These are phyloP conservation scores for Pachysandra terminalis DNA, from an alignment of 164 flowering plant species.

Conservation along the genomic window DNA sequence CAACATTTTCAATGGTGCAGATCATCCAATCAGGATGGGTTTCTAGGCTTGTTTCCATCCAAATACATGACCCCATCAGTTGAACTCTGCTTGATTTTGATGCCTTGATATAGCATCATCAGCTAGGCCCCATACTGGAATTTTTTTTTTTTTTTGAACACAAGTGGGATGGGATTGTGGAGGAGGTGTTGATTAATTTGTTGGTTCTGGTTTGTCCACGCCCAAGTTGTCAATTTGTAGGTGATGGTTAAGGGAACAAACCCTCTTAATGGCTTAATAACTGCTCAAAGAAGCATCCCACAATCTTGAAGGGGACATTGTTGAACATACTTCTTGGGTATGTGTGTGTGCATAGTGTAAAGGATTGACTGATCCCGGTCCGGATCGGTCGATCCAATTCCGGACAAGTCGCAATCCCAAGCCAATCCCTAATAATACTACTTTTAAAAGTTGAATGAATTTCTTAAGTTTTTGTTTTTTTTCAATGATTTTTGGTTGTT, in stretches of 20 bases:
- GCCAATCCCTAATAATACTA: too few species aligned
- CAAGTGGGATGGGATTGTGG: constrained; percentile 12
- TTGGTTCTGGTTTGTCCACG: constrained; percentile 17
- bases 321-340: too few species aligned
- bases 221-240: constrained; percentile 3
- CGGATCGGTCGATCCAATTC: too few species aligned
- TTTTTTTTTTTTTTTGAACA: too few species aligned
- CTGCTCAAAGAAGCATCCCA: constrained; percentile 9
- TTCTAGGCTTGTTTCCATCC: neutral
- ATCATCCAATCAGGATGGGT: neutral
- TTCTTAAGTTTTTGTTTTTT: too few species aligned
- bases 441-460: too few species aligned
- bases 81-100: neutral
- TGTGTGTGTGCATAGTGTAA: too few species aligned
- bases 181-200: neutral
- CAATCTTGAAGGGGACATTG: constrained; percentile 2
- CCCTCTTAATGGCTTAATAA: constrained; percentile 28
- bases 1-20: neutral
- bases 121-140: too few species aligned
- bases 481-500: too few species aligned
- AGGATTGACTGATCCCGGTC: too few species aligned
- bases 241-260: constrained; percentile 26
- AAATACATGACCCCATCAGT: neutral
- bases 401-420: too few species aligned
- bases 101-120: neutral